Conservation (phyloP, 2,329 filamentous ascomycete genomes). For the Sporothrix luriei region DNA sequence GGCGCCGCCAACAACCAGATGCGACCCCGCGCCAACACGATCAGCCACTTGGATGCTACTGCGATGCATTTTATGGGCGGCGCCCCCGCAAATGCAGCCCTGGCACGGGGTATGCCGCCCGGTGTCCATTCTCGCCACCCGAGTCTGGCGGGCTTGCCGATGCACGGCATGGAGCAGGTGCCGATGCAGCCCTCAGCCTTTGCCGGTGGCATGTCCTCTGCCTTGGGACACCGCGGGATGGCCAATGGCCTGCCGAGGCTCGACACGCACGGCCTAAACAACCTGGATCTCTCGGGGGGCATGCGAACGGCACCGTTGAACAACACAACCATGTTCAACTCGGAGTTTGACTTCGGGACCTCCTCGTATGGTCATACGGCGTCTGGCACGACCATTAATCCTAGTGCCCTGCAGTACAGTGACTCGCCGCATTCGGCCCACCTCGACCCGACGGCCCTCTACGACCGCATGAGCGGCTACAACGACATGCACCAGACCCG, state of each 20-base stretch:
- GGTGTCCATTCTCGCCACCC: conserved; percentile 68
- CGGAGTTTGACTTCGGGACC: conserved; percentile 70
- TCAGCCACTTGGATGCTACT: conserved; percentile 83
- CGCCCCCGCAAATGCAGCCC: conserved; percentile 60
- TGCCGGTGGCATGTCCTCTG: conserved; percentile 69
- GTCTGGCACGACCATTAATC: conserved; percentile 68
- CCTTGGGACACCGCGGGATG: conserved; percentile 67
- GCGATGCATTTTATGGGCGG: conserved; percentile 67
- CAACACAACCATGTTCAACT: conserved; percentile 57
- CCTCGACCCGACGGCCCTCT: conserved; percentile 52
- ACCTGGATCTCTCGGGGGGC: conserved; percentile 66
- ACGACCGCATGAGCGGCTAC: conserved; percentile 48
- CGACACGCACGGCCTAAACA: conserved; percentile 72
- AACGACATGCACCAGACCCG: conserved; percentile 46
- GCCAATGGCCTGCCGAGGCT: conserved; percentile 75
- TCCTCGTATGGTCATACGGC: conserved; percentile 68
- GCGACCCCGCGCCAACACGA: conserved; percentile 91
- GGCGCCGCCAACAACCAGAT: conserved; percentile 60
- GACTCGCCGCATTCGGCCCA: conserved; percentile 71
- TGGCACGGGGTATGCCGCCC: conserved; percentile 52
- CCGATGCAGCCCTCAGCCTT: conserved; percentile 51
- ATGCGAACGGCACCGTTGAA: conserved; percentile 76
- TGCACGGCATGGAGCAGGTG: conserved; percentile 58
- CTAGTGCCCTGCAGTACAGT: conserved; percentile 75
- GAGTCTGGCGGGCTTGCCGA: conserved; percentile 69